Evolutionary conservation across 2,329 filamentous ascomycete species (phyloP).

Genomic region (Knufia fluminis): DNA sequence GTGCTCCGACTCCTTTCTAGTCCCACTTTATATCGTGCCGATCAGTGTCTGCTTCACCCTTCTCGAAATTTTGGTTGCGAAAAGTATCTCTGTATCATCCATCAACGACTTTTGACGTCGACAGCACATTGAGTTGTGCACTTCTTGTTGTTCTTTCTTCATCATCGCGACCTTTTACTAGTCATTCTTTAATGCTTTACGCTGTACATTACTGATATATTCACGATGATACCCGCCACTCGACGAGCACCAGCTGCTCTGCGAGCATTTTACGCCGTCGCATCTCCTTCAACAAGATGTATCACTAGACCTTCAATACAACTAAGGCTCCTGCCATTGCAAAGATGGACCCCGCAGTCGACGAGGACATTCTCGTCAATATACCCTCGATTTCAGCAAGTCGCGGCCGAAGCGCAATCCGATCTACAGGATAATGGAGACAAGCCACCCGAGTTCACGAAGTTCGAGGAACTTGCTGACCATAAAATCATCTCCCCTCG

Average conservation of each 20-base stretch:
- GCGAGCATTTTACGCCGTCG: constrained; percentile 3
- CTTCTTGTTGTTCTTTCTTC: background rate
- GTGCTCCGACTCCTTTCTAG: background rate
- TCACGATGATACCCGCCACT: constrained; percentile 7
- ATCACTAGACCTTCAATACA: background rate
- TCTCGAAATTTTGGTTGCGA: constrained; percentile 1
- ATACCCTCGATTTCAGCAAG: constrained; percentile 1
- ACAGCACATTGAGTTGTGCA: background rate
- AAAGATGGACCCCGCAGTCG: background rate
- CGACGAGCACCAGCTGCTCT: constrained; percentile 8
- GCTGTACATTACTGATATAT: background rate
- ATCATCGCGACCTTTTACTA: background rate
- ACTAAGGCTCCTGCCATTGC: background rate
- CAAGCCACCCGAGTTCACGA: constrained; percentile 24
- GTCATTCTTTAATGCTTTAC: constrained; percentile 5
- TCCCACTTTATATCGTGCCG: background rate
- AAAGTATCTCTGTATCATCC: background rate
- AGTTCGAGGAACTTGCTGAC: constrained; percentile 32
- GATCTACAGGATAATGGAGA: background rate
- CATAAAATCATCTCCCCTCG: constrained; percentile 48
- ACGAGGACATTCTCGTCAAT: constrained; percentile 5
- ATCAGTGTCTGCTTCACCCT: background rate
- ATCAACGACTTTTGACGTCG: background rate
- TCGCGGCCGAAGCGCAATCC: background rate
- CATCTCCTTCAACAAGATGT: background rate